Evolutionary conservation across 1,139 yeast genomes (phyloP).

Genomic region (Candida neerlandica): DNA sequence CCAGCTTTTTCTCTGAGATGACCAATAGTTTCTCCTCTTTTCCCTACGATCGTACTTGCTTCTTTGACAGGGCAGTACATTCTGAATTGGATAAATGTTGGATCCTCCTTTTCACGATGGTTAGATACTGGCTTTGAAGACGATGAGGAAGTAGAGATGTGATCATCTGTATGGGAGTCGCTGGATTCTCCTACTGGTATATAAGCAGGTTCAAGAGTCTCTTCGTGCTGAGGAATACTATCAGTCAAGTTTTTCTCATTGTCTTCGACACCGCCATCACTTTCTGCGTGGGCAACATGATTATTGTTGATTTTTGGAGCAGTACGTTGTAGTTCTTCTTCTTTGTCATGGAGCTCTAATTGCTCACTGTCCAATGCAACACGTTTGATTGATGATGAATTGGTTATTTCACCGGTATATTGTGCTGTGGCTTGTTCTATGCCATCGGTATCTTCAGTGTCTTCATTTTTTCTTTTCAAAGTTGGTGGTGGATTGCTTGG

Average conservation of each 20-base stretch:
- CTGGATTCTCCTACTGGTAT: conserved; percentile 5
- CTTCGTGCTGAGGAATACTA: neutral
- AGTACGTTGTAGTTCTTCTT: conserved; percentile 45
- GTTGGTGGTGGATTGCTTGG: neutral
- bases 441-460: conserved; percentile 37
- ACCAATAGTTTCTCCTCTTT: conserved; percentile 71
- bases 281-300: conserved; percentile 9
- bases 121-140: conserved; percentile 26
- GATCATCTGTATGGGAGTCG: conserved; percentile 8
- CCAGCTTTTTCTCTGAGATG: conserved; percentile 66
- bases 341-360: conserved; percentile 32
- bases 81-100: conserved; percentile 65
- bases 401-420: neutral
- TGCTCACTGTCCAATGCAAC: conserved; percentile 70
- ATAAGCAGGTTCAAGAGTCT: conserved; percentile 10
- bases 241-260: neutral
- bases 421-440: conserved; percentile 30
- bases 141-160: conserved; percentile 5
- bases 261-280: conserved; percentile 6
- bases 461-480: conserved; percentile 73
- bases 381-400: conserved; percentile 43
- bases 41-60: conserved; percentile 76
- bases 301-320: conserved; percentile 35
- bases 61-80: conserved; percentile 80
- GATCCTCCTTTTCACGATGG: conserved; percentile 48